Evolutionary conservation across 139 green algal species (phyloP).

Genomic region (Chlamydomonas applanata): DNA sequence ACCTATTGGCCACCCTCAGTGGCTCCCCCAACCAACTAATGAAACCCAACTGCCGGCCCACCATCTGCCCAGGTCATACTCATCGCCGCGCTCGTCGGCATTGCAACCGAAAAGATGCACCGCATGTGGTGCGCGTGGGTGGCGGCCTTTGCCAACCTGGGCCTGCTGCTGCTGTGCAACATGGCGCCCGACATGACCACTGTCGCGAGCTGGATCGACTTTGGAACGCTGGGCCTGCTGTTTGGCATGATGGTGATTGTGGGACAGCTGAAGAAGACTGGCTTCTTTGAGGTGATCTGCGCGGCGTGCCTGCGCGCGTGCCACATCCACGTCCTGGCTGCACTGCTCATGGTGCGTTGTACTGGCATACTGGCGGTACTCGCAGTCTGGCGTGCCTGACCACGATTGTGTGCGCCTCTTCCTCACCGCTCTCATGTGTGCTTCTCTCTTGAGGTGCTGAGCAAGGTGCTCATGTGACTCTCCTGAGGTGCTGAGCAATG

Average conservation of each 20-base stretch:
- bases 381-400: too few relatives aligned
- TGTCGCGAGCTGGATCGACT: constrained; percentile 46
- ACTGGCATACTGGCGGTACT: background rate
- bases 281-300: constrained; percentile 48
- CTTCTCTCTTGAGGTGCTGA: too few relatives aligned
- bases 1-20: too few relatives aligned
- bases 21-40: too few relatives aligned
- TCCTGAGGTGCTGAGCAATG: too few relatives aligned
- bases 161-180: constrained; percentile 46
- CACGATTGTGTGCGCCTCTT: too few relatives aligned
- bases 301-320: constrained; percentile 25
- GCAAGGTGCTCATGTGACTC: too few relatives aligned
- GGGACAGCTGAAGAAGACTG: constrained; percentile 43
- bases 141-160: constrained; percentile 37
- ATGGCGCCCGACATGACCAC: constrained; percentile 18
- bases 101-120: constrained; percentile 46
- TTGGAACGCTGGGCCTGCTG: constrained; percentile 53
- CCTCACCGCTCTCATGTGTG: too few relatives aligned
- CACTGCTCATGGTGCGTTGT: constrained; percentile 32
- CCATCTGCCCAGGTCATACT: too few relatives aligned
- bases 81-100: constrained; percentile 25
- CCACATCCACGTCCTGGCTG: constrained; percentile 32
- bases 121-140: constrained; percentile 47
- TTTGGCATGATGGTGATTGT: constrained; percentile 70
- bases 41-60: too few relatives aligned